These are phyloP conservation scores for Cyclocybe aegerita DNA, from an alignment of 768 basidiomycete genomes.

Conservation along the genomic window DNA sequence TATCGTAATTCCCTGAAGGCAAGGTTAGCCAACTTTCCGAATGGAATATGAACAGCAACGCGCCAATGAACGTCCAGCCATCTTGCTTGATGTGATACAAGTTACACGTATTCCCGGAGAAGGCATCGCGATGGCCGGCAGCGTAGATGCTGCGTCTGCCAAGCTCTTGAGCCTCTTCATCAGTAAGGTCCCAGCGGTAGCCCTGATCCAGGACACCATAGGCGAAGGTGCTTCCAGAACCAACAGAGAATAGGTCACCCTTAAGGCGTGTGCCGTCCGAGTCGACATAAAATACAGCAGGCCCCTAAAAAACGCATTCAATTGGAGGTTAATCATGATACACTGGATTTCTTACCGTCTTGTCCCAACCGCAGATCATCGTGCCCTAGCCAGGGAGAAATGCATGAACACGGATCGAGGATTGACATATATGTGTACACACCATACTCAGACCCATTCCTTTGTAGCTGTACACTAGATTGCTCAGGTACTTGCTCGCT, in stretches of 20 bases:
- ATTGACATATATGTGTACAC: constrained; percentile 21
- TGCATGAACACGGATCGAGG: constrained; percentile 1
- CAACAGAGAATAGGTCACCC: constrained; percentile 98
- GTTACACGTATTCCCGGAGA: constrained; percentile 95
- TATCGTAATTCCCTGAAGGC: constrained; percentile 82
- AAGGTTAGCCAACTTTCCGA: constrained; percentile 7
- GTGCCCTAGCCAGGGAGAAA: constrained; percentile 65
- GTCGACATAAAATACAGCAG: constrained; percentile 96
- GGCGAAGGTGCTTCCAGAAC: constrained; percentile 98
- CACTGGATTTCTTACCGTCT: constrained; percentile 63
- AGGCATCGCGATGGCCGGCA: constrained; percentile 95
- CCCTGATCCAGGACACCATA: constrained; percentile 98
- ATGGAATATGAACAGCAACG: constrained; percentile 21
- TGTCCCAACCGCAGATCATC: constrained; percentile 99
- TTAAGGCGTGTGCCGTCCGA: constrained; percentile 95
- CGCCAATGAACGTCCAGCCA: constrained; percentile 96
- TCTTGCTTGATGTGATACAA: constrained; percentile 93
- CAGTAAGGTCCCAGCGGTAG: constrained; percentile 89
- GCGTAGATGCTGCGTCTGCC: constrained; percentile 94
- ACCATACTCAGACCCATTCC: constrained; percentile 99
- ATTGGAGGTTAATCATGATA: neutral
- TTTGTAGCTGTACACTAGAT: constrained; percentile 97
- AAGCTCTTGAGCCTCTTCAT: constrained; percentile 93
- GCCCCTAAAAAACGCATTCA: constrained; percentile 55
- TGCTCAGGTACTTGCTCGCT: constrained; percentile 95